Percentiles rank a stretch among this genome's conserved stretches.
Evolutionary conservation across 2,329 filamentous ascomycete genomes (phyloP).

Genomic region (Pyrenophora seminiperda): DNA sequence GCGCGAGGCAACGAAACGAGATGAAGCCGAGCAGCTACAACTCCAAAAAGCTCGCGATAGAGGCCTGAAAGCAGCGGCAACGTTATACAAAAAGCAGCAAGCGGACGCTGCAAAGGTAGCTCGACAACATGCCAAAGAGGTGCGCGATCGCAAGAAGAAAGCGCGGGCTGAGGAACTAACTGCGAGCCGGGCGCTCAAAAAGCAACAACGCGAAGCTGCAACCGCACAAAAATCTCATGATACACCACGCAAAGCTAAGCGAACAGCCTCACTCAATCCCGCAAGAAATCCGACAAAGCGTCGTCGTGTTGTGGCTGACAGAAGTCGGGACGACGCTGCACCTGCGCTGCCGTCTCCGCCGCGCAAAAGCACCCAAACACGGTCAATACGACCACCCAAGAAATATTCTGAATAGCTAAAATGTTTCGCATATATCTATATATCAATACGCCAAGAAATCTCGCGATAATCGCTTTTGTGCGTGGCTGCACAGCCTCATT

Average conservation of each 20-base stretch:
- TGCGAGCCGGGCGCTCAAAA: not conserved
- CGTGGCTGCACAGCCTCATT: conserved; percentile 47
- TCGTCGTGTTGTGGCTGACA: not conserved
- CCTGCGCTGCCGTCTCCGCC: not conserved
- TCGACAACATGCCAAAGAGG: not conserved
- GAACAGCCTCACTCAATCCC: not conserved
- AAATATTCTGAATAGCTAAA: not conserved
- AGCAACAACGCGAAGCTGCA: not conserved
- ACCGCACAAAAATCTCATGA: not conserved
- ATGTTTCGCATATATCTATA: too few species aligned
- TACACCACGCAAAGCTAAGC: not conserved
- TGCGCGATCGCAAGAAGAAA: not conserved
- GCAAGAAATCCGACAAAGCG: not conserved
- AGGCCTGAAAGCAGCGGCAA: not conserved
- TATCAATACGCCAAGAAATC: too few species aligned
- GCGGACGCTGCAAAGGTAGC: not conserved
- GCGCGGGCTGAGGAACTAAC: not conserved
- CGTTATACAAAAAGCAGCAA: not conserved
- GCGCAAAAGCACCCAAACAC: too few species aligned
- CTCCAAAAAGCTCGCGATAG: not conserved
- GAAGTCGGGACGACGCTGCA: not conserved
- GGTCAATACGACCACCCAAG: too few species aligned
- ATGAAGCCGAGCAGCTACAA: not conserved
- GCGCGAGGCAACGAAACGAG: too few species aligned
- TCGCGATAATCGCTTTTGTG: too few species aligned